Evolutionary conservation across 805 yeast species (phyloP).

Genomic region (Naumovozyma castellii): DNA sequence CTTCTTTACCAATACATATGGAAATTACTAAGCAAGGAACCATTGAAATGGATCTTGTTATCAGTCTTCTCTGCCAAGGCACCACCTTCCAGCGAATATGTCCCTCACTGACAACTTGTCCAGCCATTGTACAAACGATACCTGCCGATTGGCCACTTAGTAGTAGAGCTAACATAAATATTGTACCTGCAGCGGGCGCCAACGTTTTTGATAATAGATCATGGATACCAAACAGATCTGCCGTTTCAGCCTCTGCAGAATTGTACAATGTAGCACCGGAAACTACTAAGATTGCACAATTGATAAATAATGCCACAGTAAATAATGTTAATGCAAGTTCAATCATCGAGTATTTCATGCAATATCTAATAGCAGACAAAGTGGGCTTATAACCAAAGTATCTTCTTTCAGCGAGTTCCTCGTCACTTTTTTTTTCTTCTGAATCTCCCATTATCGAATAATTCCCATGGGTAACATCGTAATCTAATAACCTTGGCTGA

Average conservation of each 20-base stretch:
- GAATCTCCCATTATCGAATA: conserved; percentile 24
- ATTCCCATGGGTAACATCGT: conserved; percentile 50
- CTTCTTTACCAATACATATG: conserved; percentile 60
- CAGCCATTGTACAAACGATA: conserved; percentile 85
- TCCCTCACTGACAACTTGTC: conserved; percentile 89
- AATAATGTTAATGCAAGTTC: conserved; percentile 66
- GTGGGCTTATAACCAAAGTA: conserved; percentile 58
- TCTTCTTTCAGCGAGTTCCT: conserved; percentile 30
- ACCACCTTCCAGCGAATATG: conserved; percentile 70
- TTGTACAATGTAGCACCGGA: conserved; percentile 71
- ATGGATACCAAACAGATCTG: conserved; percentile 75
- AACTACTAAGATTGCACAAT: conserved; percentile 71
- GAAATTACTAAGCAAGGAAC: conserved; percentile 73
- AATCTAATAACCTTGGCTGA: conserved; percentile 73
- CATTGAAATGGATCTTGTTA: conserved; percentile 70
- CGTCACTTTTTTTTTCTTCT: conserved; percentile 11
- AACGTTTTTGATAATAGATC: conserved; percentile 48
- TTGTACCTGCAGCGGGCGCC: conserved; percentile 70
- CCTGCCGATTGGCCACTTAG: conserved; percentile 89
- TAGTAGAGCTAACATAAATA: conserved; percentile 76
- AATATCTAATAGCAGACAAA: conserved; percentile 57
- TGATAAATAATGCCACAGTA: conserved; percentile 78
- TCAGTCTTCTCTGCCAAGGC: conserved; percentile 73
- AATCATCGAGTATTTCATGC: conserved; percentile 59
- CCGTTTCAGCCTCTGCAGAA: conserved; percentile 61